phyloP scores from a whole-genome alignment of 2,329 filamentous ascomycete species.

The Tricladium varicosporioides region DNA sequence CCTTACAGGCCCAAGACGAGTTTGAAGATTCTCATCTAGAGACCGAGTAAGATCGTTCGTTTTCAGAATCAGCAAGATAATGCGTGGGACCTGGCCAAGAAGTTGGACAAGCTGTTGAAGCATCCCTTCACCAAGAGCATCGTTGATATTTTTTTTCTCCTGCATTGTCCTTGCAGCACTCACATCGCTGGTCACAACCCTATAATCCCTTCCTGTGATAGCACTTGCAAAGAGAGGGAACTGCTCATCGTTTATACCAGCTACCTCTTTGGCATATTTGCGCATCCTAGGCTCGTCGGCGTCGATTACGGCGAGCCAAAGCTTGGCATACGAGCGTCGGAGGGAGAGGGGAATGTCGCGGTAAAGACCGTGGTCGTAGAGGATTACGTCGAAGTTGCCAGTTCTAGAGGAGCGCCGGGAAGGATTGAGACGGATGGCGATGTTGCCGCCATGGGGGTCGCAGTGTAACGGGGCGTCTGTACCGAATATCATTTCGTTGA shows the following conservation, averaged over 20 bases:
- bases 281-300: constrained; percentile 84
- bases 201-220: constrained; percentile 91
- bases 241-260: constrained; percentile 81
- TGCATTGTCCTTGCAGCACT: constrained; percentile 56
- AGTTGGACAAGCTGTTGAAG: constrained; percentile 85
- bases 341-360: constrained; percentile 80
- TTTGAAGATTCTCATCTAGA: constrained; percentile 87
- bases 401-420: constrained; percentile 42
- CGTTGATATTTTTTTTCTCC: constrained; percentile 85
- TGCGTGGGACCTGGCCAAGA: constrained; percentile 82
- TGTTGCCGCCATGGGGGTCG: constrained; percentile 94
- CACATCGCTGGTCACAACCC: constrained; percentile 63
- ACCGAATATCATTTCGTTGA: constrained; percentile 99
- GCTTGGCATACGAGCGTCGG: constrained; percentile 86
- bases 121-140: constrained; percentile 82
- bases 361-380: constrained; percentile 97
- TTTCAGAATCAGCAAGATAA: constrained; percentile 94
- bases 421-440: constrained; percentile 82
- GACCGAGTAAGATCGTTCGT: constrained; percentile 95
- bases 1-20: constrained; percentile 62
- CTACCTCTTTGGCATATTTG: constrained; percentile 83
- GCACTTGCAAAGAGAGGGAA: constrained; percentile 95
- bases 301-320: constrained; percentile 95
- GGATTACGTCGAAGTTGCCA: constrained; percentile 88
- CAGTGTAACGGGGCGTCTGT: constrained; percentile 86